Evolutionary conservation across 2,329 filamentous ascomycete species (phyloP).

Genomic region (Decorospora gaudefroyi): DNA sequence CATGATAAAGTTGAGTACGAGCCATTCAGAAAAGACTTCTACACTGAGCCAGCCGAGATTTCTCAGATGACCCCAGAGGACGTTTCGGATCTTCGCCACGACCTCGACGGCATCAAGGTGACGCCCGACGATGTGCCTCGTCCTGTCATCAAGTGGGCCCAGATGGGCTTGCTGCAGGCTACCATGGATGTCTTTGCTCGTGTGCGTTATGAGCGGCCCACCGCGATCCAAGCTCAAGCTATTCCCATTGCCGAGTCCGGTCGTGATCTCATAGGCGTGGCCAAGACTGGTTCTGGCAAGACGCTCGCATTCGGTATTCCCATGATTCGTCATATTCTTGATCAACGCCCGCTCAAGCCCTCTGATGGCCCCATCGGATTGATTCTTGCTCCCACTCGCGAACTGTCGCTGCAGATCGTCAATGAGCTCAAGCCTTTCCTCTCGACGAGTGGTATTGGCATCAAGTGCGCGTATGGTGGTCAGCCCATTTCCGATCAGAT

Average conservation of each 20-base stretch:
- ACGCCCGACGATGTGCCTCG: conserved; percentile 76
- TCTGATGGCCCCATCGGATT: conserved; percentile 86
- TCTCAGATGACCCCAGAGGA: conserved; percentile 83
- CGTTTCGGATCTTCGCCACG: conserved; percentile 76
- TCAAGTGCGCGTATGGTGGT: conserved; percentile 92
- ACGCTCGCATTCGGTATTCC: conserved; percentile 93
- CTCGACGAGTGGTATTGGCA: conserved; percentile 80
- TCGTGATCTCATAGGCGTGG: conserved; percentile 91
- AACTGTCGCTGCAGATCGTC: conserved; percentile 91
- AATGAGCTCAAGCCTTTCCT: conserved; percentile 93
- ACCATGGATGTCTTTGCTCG: conserved; percentile 82
- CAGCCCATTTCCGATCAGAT: conserved; percentile 98
- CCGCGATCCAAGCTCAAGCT: conserved; percentile 92
- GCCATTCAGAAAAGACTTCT: conserved; percentile 91
- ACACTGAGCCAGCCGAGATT: conserved; percentile 85
- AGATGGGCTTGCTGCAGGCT: conserved; percentile 86
- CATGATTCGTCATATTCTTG: conserved; percentile 98
- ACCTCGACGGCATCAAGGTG: conserved; percentile 95
- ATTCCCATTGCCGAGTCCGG: conserved; percentile 95
- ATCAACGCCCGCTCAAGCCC: conserved; percentile 79
- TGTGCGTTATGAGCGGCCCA: conserved; percentile 84
- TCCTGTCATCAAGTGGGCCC: conserved; percentile 94
- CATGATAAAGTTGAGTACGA: conserved; percentile 85
- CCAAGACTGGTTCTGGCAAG: conserved; percentile 97
- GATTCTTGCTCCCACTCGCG: conserved; percentile 92